Evolutionary conservation across 1,284 basidiomycete genomes (phyloP), one percentile per base, ranked within the genome.

Genomic region (Irpex sp.): DNA sequence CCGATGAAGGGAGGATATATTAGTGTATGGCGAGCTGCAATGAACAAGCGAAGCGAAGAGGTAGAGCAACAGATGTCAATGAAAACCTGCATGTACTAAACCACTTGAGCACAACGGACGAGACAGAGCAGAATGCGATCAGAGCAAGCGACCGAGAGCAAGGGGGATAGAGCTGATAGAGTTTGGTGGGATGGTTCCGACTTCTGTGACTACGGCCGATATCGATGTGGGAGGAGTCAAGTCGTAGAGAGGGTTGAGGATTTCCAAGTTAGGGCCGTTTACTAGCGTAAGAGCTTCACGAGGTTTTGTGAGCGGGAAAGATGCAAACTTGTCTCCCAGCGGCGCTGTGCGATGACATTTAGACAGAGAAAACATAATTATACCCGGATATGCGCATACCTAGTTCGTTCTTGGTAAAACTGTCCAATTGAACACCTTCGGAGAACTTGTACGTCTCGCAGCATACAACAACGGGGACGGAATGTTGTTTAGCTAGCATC

Each of bases 361-460:
- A 46, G 53, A 26, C 49, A n/a, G 43, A 7, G 31, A 43, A 6
- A 21, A 60, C 5, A 19, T 49, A 36, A 66, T 46, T 37, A 60
- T 43, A 47, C 49, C 54, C n/a, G 56, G 59, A 64, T 60, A 4
- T 4, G 3, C 3, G 46, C 81, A 72, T 69, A 90, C 95, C 94
- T 39, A 97, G 80, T 77, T 99, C 97, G 74, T 99, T 99, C 75
- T 93, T 94, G 35, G 94, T 95, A 67, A 99, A 95, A 36, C 92
- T 92, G 76, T 99, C 97, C 58, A 99, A 81, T 74, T 94, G 90
- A 39, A 99, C 91, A 39, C 89, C 87, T 69, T 99, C 97, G 21
- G 92, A 92, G 71, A 97, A 98, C 76, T 99, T 99, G 82, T 98
- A 98, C 17, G 97, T 99, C 78, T 99, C 97, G 70, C 96, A 97